Percentiles rank a stretch among this genome's conserved stretches.
These are phyloP conservation scores for Ascochyta viciae-villosae DNA, from an alignment of 2,329 filamentous ascomycete genomes.

Conservation along the genomic window DNA sequence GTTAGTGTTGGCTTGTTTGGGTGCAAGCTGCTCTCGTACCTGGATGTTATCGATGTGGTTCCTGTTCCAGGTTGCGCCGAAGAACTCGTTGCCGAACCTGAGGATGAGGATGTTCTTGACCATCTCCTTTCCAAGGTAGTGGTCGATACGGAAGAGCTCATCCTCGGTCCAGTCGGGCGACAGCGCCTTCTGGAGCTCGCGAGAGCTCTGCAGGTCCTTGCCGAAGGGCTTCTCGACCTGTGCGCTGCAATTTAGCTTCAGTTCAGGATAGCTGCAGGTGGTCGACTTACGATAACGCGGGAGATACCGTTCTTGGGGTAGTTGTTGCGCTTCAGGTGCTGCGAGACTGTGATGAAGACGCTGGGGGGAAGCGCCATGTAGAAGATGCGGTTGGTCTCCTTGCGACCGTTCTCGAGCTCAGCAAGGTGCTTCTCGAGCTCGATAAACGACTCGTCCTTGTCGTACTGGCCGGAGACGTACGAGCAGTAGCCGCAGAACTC, in stretches of 20 bases:
- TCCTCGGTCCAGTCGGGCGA: conserved; percentile 99
- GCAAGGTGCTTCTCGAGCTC: conserved; percentile 84
- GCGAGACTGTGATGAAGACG: conserved; percentile 96
- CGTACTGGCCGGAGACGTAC: conserved; percentile 97
- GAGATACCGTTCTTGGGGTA: conserved; percentile 91
- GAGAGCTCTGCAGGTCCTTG: conserved; percentile 92
- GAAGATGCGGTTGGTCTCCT: conserved; percentile 91
- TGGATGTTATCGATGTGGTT: conserved; percentile 99
- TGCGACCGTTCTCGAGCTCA: conserved; percentile 80
- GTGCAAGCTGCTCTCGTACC: conserved; percentile 46
- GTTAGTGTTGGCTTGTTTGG: conserved; percentile 16
- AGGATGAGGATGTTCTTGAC: conserved; percentile 99
- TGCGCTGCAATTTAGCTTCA: conserved; percentile 25
- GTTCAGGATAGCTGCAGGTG: conserved; percentile 7
- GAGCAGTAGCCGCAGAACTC: conserved; percentile 88
- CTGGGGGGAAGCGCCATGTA: conserved; percentile 99
- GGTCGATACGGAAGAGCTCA: conserved; percentile 98
- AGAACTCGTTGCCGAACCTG: conserved; percentile 98
- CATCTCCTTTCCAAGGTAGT: conserved; percentile 99
- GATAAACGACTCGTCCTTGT: conserved; percentile 93
- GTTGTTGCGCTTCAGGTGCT: conserved; percentile 96
- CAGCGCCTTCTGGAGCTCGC: conserved; percentile 91
- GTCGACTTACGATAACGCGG: conserved; percentile 80
- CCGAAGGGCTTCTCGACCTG: conserved; percentile 99
- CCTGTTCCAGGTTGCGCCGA: conserved; percentile 97